A percentile compares a stretch with the other conserved stretches of the same genome.
Evolutionary conservation across 257 asterid genomes (phyloP).

Genomic region (Coffea eugenioides): DNA sequence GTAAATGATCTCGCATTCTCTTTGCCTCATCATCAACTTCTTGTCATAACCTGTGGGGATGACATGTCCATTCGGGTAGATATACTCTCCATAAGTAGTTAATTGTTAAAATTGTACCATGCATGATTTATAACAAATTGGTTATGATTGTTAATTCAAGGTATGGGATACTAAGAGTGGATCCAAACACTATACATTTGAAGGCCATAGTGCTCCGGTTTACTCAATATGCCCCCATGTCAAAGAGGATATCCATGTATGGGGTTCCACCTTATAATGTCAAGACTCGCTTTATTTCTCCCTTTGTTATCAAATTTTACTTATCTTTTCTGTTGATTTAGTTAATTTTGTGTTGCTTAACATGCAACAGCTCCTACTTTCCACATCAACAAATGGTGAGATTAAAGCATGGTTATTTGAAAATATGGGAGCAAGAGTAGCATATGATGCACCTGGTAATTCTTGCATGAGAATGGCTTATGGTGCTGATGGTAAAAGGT

Average conservation of each 20-base stretch:
- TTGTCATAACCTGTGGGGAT: slow-evolving; percentile 72
- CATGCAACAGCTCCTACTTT: slow-evolving; percentile 51
- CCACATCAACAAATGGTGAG: slow-evolving; percentile 65
- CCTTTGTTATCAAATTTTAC: slow-evolving; percentile 19
- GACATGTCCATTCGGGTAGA: slow-evolving; percentile 66
- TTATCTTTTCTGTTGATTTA: not conserved
- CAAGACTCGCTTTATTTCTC: slow-evolving; percentile 37
- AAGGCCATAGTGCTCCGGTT: slow-evolving; percentile 68
- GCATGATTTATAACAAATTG: slow-evolving; percentile 11
- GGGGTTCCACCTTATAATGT: slow-evolving; percentile 25
- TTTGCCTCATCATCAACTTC: slow-evolving; percentile 38
- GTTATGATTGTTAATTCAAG: slow-evolving; percentile 28
- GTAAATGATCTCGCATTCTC: slow-evolving; percentile 74
- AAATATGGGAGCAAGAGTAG: slow-evolving; percentile 38
- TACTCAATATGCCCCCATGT: slow-evolving; percentile 65
- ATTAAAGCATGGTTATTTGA: slow-evolving; percentile 71
- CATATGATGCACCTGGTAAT: slow-evolving; percentile 48
- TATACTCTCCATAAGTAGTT: not conserved
- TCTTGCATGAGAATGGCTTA: slow-evolving; percentile 63
- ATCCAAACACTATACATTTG: slow-evolving; percentile 51
- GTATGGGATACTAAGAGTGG: slow-evolving; percentile 69
- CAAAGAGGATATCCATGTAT: slow-evolving; percentile 51
- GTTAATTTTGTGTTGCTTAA: slow-evolving; percentile 3
- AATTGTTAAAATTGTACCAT: slow-evolving; percentile 24
- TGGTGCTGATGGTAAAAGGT: slow-evolving; percentile 59